These are phyloP conservation scores for Backusella morwellensis DNA, from an alignment of 192 early-diverging fungal species.

Conservation along the genomic window DNA sequence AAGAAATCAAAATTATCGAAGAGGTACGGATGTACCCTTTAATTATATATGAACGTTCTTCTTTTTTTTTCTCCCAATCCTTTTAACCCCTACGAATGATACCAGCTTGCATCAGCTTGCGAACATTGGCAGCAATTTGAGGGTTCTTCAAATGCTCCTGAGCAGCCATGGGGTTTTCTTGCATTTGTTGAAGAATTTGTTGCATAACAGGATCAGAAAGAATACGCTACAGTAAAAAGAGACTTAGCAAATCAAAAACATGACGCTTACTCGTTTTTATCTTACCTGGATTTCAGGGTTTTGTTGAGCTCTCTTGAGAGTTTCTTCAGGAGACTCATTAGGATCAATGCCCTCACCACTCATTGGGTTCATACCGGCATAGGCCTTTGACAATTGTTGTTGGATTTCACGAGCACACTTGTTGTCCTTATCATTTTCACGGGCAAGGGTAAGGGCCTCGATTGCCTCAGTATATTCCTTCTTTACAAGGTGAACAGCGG, in stretches of 20 bases:
- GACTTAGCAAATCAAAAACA: background rate
- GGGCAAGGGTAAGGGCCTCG: conserved; percentile 78
- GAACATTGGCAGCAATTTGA: conserved; percentile 87
- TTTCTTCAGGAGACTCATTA: conserved; percentile 74
- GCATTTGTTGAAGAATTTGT: conserved; percentile 96
- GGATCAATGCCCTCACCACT: conserved; percentile 35
- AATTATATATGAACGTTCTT: background rate
- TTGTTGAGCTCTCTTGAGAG: conserved; percentile 77
- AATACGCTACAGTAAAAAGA: conserved; percentile 49
- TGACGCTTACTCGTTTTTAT: background rate
- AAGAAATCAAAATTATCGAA: background rate
- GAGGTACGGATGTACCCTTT: background rate
- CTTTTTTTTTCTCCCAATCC: background rate
- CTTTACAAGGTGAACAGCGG: conserved; percentile 83
- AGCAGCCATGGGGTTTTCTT: conserved; percentile 89
- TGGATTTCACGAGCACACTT: conserved; percentile 88
- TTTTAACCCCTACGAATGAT: conserved; percentile 69
- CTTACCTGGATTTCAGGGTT: conserved; percentile 83
- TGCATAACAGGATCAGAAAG: conserved; percentile 95
- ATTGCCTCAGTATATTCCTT: conserved; percentile 85
- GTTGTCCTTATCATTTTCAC: conserved; percentile 74
- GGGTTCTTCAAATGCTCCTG: conserved; percentile 98
- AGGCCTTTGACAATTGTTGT: conserved; percentile 76
- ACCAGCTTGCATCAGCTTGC: conserved; percentile 90
- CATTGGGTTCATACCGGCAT: conserved; percentile 68